Evolutionary conservation across 345 rosid genomes (phyloP).

Genomic region (Citrus maxima): DNA sequence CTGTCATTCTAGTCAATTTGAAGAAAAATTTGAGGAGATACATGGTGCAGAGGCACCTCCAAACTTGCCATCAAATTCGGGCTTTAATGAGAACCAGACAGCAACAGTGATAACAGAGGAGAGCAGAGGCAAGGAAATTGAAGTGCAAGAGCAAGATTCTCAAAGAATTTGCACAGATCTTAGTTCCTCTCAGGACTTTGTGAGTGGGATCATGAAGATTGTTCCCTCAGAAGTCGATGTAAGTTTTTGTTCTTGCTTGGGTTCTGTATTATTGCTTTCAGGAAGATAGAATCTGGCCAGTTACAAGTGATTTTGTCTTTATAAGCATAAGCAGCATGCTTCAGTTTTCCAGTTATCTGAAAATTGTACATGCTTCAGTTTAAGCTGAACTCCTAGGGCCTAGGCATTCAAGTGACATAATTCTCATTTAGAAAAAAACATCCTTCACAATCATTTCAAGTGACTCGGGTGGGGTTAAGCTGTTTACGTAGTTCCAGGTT

Average conservation of each 20-base stretch:
- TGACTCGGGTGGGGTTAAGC: background rate
- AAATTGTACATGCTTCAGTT: background rate
- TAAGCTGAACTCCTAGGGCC: no score
- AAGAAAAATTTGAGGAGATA: constrained; percentile 85
- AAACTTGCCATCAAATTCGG: constrained; percentile 49
- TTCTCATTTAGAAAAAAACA: no score
- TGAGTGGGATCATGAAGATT: constrained; percentile 91
- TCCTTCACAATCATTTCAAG: background rate
- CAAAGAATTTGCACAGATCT: constrained; percentile 51
- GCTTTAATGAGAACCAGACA: constrained; percentile 42
- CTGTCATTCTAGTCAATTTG: constrained; percentile 60
- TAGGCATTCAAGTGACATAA: no score
- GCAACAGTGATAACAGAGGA: constrained; percentile 36
- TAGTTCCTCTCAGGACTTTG: constrained; percentile 63
- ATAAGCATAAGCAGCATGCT: background rate
- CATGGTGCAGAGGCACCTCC: constrained; percentile 56
- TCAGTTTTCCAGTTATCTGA: background rate
- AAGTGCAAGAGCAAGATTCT: constrained; percentile 46
- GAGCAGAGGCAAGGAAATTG: constrained; percentile 48
- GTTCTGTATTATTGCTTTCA: background rate
- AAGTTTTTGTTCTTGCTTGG: constrained; percentile 33
- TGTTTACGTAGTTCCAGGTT: background rate
- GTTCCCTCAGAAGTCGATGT: constrained; percentile 87
- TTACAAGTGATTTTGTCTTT: background rate
- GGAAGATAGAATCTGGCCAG: background rate